Evolutionary conservation across 2,329 filamentous ascomycete species (phyloP).

Genomic region (Helotiales sp.): DNA sequence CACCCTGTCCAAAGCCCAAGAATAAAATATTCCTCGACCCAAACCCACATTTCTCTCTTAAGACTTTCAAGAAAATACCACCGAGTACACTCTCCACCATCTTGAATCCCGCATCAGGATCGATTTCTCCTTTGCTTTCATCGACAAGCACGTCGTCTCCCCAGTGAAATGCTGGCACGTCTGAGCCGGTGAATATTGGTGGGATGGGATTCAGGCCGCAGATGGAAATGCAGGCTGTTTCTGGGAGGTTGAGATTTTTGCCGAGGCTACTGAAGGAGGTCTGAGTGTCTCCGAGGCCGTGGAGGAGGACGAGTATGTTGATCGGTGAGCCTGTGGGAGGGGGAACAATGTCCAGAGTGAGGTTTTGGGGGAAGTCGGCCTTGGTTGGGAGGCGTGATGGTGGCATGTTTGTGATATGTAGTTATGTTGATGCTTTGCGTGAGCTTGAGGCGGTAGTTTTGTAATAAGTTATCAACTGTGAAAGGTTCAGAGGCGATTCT

Average conservation of each 20-base stretch:
- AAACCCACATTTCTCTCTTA: slow-evolving; percentile 56
- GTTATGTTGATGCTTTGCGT: not conserved
- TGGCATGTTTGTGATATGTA: slow-evolving; percentile 7
- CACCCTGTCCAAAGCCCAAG: slow-evolving; percentile 62
- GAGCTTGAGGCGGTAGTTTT: too few relatives aligned
- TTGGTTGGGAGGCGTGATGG: slow-evolving; percentile 43
- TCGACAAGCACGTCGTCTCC: slow-evolving; percentile 64
- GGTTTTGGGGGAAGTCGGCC: slow-evolving; percentile 54
- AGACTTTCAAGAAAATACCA: slow-evolving; percentile 49
- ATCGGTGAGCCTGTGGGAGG: slow-evolving; percentile 47
- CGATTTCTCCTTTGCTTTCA: slow-evolving; percentile 54
- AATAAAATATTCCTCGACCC: slow-evolving; percentile 54
- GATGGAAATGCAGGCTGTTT: slow-evolving; percentile 66
- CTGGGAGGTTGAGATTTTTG: slow-evolving; percentile 63
- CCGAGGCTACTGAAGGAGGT: slow-evolving; percentile 62
- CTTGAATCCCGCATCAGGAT: slow-evolving; percentile 59
- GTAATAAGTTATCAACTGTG: too few relatives aligned
- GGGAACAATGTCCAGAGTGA: slow-evolving; percentile 43
- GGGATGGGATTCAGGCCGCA: slow-evolving; percentile 65
- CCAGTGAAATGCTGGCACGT: slow-evolving; percentile 56
- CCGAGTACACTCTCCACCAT: slow-evolving; percentile 48
- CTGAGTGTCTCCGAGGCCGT: slow-evolving; percentile 70
- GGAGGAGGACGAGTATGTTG: slow-evolving; percentile 70
- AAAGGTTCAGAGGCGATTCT: too few relatives aligned
- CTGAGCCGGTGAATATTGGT: slow-evolving; percentile 48